Evolutionary conservation across 441 rosid species (phyloP).

Genomic region (Jatropha podagrica): DNA sequence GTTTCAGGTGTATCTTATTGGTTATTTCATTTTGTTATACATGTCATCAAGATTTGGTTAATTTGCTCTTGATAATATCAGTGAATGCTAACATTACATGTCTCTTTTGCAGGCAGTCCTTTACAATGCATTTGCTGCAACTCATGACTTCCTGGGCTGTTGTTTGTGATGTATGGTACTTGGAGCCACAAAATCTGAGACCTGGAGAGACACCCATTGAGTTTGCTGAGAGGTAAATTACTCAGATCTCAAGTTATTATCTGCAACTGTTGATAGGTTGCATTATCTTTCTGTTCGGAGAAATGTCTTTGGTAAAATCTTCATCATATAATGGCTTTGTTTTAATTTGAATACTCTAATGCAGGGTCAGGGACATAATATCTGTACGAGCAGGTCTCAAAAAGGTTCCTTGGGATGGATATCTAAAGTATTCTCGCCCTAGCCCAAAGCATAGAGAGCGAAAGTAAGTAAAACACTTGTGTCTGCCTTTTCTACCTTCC

Average conservation of each 20-base stretch:
- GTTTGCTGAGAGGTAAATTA: slow-evolving; percentile 84
- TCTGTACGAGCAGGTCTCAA: slow-evolving; percentile 92
- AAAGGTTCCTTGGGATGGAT: slow-evolving; percentile 99
- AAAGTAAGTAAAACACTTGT: slow-evolving; percentile 57
- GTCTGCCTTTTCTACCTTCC: not conserved
- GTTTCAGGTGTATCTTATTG: not conserved
- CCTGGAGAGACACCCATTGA: slow-evolving; percentile 88
- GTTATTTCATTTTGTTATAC: not conserved
- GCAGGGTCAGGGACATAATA: slow-evolving; percentile 92
- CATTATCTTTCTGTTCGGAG: not conserved
- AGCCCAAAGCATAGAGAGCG: slow-evolving; percentile 94
- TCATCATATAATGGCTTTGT: not conserved
- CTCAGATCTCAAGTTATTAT: slow-evolving; percentile 13
- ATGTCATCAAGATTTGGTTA: slow-evolving; percentile 2
- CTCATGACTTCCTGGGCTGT: slow-evolving; percentile 99
- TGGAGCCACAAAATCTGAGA: slow-evolving; percentile 82
- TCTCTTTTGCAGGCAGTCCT: slow-evolving; percentile 73
- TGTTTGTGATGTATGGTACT: slow-evolving; percentile 97
- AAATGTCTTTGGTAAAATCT: not conserved
- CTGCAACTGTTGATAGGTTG: not conserved
- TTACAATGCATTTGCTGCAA: slow-evolving; percentile 90
- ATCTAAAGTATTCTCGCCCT: slow-evolving; percentile 87
- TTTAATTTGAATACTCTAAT: slow-evolving; percentile 18
- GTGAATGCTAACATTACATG: slow-evolving; percentile 14
- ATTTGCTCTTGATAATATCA: not conserved